A percentile compares a stretch with the other conserved stretches of the same genome.
Evolutionary conservation across 345 rosid species (phyloP).

Genomic region (Turritis glabra): DNA sequence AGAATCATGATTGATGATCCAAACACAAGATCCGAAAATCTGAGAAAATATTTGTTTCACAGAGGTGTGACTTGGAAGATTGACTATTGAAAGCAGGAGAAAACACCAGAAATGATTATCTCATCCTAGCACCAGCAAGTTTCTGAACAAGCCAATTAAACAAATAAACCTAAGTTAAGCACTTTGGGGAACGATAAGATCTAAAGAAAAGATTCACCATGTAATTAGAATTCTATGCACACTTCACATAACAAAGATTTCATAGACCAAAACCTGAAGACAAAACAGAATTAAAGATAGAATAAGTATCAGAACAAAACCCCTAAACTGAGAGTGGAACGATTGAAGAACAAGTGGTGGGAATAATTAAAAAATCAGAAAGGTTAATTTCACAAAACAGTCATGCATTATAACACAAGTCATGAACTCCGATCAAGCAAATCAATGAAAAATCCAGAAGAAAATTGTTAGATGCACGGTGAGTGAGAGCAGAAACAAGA

Average conservation of each 20-base stretch:
- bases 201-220: not conserved
- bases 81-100: not conserved
- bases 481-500: not conserved
- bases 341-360: not conserved
- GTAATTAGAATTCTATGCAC: not conserved
- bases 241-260: slow-evolving; percentile 8
- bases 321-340: not conserved
- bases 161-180: not conserved
- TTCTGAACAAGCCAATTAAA: slow-evolving; percentile 4
- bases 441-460: not conserved
- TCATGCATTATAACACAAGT: not conserved
- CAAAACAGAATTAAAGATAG: not conserved
- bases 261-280: not conserved
- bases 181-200: not conserved
- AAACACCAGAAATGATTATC: not conserved
- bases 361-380: not conserved
- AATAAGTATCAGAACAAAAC: not conserved
- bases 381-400: not conserved
- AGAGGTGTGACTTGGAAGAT: not conserved
- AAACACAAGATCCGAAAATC: slow-evolving; percentile 26
- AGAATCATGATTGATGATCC: slow-evolving; percentile 12
- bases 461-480: not conserved
- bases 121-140: slow-evolving; percentile 6
- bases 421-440: slow-evolving; percentile 10
- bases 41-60: not conserved